Percentiles rank a stretch among this genome's conserved stretches.
These are phyloP conservation scores for Cutaneotrichosporon cavernicola DNA, from an alignment of 1,284 basidiomycete genomes.

Conservation along the genomic window DNA sequence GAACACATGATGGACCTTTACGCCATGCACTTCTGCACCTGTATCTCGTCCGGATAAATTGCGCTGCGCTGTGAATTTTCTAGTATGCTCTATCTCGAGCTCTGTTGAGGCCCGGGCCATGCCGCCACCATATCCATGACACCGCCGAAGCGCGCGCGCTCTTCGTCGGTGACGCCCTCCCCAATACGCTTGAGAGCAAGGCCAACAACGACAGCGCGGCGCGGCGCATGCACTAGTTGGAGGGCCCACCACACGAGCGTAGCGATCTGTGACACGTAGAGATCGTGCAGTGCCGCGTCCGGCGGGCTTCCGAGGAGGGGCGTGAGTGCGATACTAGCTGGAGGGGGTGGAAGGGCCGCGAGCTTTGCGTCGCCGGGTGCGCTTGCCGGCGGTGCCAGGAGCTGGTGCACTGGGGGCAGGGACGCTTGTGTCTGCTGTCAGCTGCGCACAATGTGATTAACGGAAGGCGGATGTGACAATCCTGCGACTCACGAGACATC, in stretches of 20 bases:
- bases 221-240: constrained; percentile 50
- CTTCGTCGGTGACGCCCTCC: constrained; percentile 38
- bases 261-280: constrained; percentile 82
- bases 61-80: not conserved
- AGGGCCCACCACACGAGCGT: constrained; percentile 70
- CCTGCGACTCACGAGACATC: constrained; percentile 65
- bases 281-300: constrained; percentile 68
- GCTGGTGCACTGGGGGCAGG: constrained; percentile 65
- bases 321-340: constrained; percentile 69
- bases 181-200: constrained; percentile 55
- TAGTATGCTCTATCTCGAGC: not conserved
- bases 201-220: constrained; percentile 48
- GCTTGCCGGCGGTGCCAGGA: constrained; percentile 57
- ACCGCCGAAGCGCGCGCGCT: constrained; percentile 63
- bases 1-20: constrained; percentile 8
- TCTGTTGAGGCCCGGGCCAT: constrained; percentile 40
- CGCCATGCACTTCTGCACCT: constrained; percentile 6
- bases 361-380: constrained; percentile 60
- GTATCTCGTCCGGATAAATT: not conserved
- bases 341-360: constrained; percentile 69
- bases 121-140: constrained; percentile 67
- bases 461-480: no score
- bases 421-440: constrained; percentile 71
- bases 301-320: constrained; percentile 68
- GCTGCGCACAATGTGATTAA: not conserved